Percentiles rank a stretch among this genome's conserved stretches.
phyloP scores from a whole-genome alignment of 2,329 filamentous ascomycete genomes.

The Parasarocladium wereldwijsianum region DNA sequence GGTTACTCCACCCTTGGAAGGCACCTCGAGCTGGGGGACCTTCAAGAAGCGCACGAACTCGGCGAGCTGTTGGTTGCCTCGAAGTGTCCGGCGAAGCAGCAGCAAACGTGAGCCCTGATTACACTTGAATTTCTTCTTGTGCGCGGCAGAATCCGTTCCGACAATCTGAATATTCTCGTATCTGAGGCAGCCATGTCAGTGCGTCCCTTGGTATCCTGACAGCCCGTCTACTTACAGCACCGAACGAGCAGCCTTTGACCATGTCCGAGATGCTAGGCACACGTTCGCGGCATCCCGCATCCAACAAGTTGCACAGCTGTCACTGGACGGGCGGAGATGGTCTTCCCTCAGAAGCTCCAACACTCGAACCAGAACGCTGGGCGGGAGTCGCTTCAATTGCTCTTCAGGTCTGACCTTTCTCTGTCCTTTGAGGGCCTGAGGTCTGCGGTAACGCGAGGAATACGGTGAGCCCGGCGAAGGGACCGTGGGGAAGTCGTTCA shows the following conservation, averaged over 20 bases:
- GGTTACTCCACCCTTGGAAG: conserved; percentile 12
- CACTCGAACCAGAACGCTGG: conserved; percentile 44
- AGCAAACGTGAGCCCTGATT: conserved; percentile 36
- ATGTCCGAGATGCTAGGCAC: conserved; percentile 33
- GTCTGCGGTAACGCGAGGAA: conserved; percentile 2
- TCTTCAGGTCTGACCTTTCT: conserved; percentile 26
- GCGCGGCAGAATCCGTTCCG: conserved; percentile 37
- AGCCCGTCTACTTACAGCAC: conserved; percentile 28
- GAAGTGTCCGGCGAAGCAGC: conserved; percentile 42
- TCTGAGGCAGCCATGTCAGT: conserved; percentile 14
- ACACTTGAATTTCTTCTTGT: conserved; percentile 43
- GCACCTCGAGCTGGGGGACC: conserved; percentile 29
- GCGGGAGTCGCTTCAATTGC: conserved; percentile 39
- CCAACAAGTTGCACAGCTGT: conserved; percentile 49
- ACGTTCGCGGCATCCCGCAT: conserved; percentile 44
- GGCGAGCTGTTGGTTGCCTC: conserved; percentile 36
- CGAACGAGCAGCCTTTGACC: conserved; percentile 32
- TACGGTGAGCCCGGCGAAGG: conserved; percentile 2
- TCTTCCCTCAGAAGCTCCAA: conserved; percentile 34
- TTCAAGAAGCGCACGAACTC: conserved; percentile 41
- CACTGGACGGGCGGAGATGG: conserved; percentile 31
- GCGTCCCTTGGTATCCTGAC: no score
- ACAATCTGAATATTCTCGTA: conserved; percentile 45
- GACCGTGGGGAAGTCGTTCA: conserved; percentile 1
- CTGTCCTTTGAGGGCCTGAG: conserved; percentile 9